Evolutionary conservation across 2,329 filamentous ascomycete genomes (phyloP), one percentile per base, ranked within the genome.

Genomic region (Aureobasidium pullulans): DNA sequence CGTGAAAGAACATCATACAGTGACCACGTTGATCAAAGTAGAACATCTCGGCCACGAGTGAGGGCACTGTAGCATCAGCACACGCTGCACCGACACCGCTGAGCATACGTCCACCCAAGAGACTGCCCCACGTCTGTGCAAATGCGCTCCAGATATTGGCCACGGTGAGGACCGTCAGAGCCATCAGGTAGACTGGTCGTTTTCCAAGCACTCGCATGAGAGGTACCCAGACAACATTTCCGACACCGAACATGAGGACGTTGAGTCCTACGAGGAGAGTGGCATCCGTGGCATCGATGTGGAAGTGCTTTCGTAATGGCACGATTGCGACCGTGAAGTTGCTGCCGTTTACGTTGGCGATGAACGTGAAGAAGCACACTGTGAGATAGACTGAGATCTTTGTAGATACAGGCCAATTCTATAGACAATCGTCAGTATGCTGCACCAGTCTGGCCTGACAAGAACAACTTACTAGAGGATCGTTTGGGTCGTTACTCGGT

Each of bases 331-430:
- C 70, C 10, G 71, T 72, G 63, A 74, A 73, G 52, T 72, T 73
- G 47, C 68, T 72, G 19, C 68, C 67, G 60, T 75, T 75, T 54
- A 72, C 68, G 50, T 72, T 73, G 59, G 72, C 71, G 7, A 75
- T 68, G 61, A 75, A 74, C 6, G 71, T 73, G 64, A 73, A 75
- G 57, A 69, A 68, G 62, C 73, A 74, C 48, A 73, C 69, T 9
- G 69, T 72, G 5, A 69, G 60, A 58, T 71, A 74, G 1, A 71
- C 73, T 6, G 59, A 58, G 42, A 61, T 37, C 39, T 67, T 66
- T 15, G 59, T 57, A 31, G 19, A 23, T 4, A 42, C 3, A 9
- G 44, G 13, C 66, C 66, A 67, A 31, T 64, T 64, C 23, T 52
- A 16, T 13, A 6, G 5, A 13, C 11, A 40, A 40, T 9, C 3